phyloP scores from a whole-genome alignment of 2,329 filamentous ascomycete genomes.

The Phialophora tarda region DNA sequence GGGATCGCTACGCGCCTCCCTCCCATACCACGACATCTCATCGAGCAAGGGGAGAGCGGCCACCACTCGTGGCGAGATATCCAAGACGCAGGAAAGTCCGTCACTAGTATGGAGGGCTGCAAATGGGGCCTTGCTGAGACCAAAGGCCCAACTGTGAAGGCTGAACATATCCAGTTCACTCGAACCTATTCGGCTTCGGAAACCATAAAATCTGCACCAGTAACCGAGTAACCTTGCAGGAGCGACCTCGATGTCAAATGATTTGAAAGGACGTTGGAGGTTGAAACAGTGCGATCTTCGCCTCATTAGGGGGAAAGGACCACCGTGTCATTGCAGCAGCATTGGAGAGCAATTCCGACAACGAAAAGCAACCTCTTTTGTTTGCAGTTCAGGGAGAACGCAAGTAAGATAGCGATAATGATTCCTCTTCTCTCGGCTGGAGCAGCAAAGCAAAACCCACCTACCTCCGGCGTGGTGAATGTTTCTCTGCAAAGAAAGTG shows the following conservation, averaged over 20 bases:
- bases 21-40: not conserved
- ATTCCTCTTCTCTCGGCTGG: not conserved
- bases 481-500: not conserved
- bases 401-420: not conserved
- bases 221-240: not conserved
- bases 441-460: not conserved
- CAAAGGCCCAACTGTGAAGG: not conserved
- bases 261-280: no score
- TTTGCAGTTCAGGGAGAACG: not conserved
- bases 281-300: not conserved
- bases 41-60: not conserved
- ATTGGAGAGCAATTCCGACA: not conserved
- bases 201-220: not conserved
- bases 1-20: not conserved
- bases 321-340: not conserved
- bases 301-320: not conserved
- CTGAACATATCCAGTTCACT: no score
- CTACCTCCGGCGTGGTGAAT: not conserved
- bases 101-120: not conserved
- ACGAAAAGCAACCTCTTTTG: not conserved
- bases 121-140: not conserved
- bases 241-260: not conserved
- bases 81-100: not conserved
- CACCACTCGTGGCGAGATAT: not conserved
- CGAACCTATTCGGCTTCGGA: not conserved